phyloP scores from a whole-genome alignment of 2,329 filamentous ascomycete genomes.

The Cladophialophora yegresii region DNA sequence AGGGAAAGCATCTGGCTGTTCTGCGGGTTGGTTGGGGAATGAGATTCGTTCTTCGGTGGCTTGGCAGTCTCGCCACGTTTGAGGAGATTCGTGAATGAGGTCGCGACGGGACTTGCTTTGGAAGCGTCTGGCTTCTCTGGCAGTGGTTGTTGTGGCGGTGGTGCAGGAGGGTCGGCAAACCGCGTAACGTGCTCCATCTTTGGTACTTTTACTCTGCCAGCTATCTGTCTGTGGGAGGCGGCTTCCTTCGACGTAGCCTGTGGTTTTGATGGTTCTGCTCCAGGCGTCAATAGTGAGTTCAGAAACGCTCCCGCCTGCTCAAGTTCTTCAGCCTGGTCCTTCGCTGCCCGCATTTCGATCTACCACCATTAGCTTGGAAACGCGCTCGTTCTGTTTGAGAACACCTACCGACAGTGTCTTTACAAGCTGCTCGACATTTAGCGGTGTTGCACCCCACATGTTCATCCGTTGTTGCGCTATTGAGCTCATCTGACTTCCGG shows the following conservation, averaged over 20 bases:
- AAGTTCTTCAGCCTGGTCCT: conserved; percentile 83
- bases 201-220: conserved; percentile 50
- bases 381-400: conserved; percentile 1
- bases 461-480: conserved; percentile 75
- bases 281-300: conserved; percentile 71
- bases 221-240: conserved; percentile 50
- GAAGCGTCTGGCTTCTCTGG: conserved; percentile 84
- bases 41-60: conserved; percentile 55
- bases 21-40: conserved; percentile 55
- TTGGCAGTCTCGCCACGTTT: conserved; percentile 77
- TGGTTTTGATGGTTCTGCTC: conserved; percentile 53
- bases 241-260: conserved; percentile 51
- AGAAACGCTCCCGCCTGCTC: conserved; percentile 80
- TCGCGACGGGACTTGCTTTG: conserved; percentile 50
- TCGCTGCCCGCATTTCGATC: conserved; percentile 87
- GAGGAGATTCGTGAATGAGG: conserved; percentile 60
- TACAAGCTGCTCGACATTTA: conserved; percentile 92
- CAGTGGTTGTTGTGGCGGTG: conserved; percentile 87
- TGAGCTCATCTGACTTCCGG: conserved; percentile 56
- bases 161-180: conserved; percentile 90
- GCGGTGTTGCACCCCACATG: conserved; percentile 76
- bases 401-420: conserved; percentile 76
- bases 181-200: conserved; percentile 76
- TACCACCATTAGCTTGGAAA: conserved; percentile 45
- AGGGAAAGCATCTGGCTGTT: conserved; percentile 78